Evolutionary conservation across 805 yeast species (phyloP), one percentile per base, ranked within the genome.

Genomic region (Nakazawaea molendinolei): DNA sequence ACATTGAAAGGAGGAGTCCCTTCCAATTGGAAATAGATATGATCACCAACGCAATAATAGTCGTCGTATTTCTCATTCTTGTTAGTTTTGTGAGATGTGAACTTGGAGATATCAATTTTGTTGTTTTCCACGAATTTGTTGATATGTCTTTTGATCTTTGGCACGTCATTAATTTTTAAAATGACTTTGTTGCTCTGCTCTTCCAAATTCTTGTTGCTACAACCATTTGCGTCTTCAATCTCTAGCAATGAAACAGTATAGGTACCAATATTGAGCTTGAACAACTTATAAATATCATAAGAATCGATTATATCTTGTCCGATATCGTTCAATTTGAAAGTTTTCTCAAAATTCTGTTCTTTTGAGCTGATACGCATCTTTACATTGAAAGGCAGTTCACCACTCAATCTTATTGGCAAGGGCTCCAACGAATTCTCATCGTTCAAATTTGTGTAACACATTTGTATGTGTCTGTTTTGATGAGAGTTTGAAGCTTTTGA

Each of bases 11-110:
- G 96, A 0, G 95, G 74, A 4, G 73, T 63, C 2, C 97, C 97
- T 12, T 73, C 72, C 43, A 90, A 57, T 43, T 79, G 72, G 52
- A 85, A 85, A 1, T 81, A 68, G 18, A 92, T 74, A 42, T 83
- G 81, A 43, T 90, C 97, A 8, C 98, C 99, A 19, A 90, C 95
- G 69, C 99, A 92, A 50, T 78, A 81, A 48, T 81, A 72, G 3
- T 33, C 41, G 14, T 29, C 28, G 16, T 38, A 38, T 6, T 25
- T 25, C 12, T 32, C 17, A 7, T 26, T 30, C 22, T 33, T 38
- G 24, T 38, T 33, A 3, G 33, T 32, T 30, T 48, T 50, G 6
- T 42, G 27, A 22, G 33, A 26, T 10, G 40, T 41, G 3, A 32
- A 40, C 3, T 12, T 23, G 9, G 5, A 15, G 2, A 19, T 8